These are phyloP conservation scores for Podospora tetraspora DNA, from an alignment of 495 filamentous ascomycete species.

Conservation along the genomic window DNA sequence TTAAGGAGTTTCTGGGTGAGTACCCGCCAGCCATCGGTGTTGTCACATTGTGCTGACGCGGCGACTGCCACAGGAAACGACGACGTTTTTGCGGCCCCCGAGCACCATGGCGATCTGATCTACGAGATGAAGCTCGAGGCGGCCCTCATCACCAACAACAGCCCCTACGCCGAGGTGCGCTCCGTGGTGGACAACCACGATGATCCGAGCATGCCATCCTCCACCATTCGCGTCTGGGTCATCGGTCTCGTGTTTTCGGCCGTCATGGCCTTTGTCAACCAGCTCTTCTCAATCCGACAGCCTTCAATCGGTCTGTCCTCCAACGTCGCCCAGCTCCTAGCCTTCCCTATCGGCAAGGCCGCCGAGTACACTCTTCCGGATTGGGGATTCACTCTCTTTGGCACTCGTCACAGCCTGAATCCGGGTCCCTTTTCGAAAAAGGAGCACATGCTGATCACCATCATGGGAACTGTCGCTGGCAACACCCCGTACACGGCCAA, in stretches of 20 bases:
- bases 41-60: neutral
- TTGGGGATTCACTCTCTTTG: slow-evolving; percentile 33
- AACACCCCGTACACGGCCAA: slow-evolving; percentile 32
- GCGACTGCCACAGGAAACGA: slow-evolving; percentile 18
- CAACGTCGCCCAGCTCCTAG: slow-evolving; percentile 35
- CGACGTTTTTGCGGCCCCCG: slow-evolving; percentile 24
- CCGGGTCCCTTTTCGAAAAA: slow-evolving; percentile 46
- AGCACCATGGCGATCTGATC: slow-evolving; percentile 29
- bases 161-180: slow-evolving; percentile 45
- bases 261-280: slow-evolving; percentile 33
- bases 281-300: slow-evolving; percentile 36
- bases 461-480: slow-evolving; percentile 35
- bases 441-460: slow-evolving; percentile 47
- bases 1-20: slow-evolving; percentile 31
- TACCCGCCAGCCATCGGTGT: neutral
- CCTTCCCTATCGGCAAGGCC: slow-evolving; percentile 35
- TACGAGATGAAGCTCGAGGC: slow-evolving; percentile 40
- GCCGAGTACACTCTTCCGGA: slow-evolving; percentile 33
- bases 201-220: slow-evolving; percentile 28
- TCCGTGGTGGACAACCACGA: slow-evolving; percentile 43
- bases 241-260: slow-evolving; percentile 34
- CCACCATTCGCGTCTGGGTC: slow-evolving; percentile 34
- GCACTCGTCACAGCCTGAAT: slow-evolving; percentile 36
- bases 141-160: slow-evolving; percentile 39
- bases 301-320: slow-evolving; percentile 29